phyloP scores from a whole-genome alignment of 768 basidiomycete species.

The Clavaria fumosa region DNA sequence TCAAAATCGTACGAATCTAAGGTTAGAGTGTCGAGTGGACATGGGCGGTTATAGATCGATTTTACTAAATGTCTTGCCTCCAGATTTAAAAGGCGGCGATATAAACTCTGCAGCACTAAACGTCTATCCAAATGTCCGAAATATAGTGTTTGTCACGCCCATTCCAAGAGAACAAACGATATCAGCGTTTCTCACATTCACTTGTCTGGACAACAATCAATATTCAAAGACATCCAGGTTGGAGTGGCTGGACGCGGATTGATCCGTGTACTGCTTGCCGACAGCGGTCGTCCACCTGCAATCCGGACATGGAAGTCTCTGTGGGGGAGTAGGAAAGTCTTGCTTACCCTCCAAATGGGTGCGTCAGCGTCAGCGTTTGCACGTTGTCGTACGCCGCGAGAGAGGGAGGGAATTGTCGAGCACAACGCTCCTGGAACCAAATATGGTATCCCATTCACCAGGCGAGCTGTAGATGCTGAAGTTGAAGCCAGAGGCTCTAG shows the following conservation, averaged over 20 bases:
- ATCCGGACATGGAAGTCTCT: not conserved
- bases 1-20: no score
- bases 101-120: no score
- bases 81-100: no score
- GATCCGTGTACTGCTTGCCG: not conserved
- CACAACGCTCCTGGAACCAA: not conserved
- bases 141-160: no score
- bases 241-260: not conserved
- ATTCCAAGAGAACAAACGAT: no score
- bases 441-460: not conserved
- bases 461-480: conserved; percentile 1
- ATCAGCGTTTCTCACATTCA: no score
- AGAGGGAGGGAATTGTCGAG: not conserved
- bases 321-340: not conserved
- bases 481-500: not conserved
- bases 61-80: no score
- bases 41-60: no score
- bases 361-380: not conserved
- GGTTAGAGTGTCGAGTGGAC: no score
- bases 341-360: not conserved
- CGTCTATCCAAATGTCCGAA: no score
- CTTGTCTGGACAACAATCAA: not conserved
- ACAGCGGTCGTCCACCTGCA: not conserved
- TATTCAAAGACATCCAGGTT: not conserved
- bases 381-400: not conserved